phyloP scores from a whole-genome alignment of 495 filamentous ascomycete genomes.

The Trichoderma virens region DNA sequence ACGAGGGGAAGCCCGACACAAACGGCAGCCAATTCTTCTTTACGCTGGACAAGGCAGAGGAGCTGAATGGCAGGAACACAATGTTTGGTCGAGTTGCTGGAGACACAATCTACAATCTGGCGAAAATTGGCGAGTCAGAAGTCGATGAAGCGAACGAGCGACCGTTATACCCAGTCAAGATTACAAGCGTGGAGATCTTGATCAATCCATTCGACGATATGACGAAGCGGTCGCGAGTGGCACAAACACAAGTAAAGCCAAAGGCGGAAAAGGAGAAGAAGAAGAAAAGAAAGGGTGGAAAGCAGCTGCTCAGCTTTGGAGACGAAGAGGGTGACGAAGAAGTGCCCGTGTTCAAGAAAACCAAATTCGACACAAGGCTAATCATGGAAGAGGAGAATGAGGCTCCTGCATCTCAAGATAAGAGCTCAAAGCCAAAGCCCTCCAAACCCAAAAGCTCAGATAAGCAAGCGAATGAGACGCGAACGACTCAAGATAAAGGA shows the following conservation, averaged over 20 bases:
- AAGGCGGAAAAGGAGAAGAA: slow-evolving; percentile 56
- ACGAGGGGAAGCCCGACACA: slow-evolving; percentile 61
- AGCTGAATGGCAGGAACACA: slow-evolving; percentile 83
- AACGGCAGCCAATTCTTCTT: slow-evolving; percentile 98
- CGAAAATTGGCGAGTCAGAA: slow-evolving; percentile 86
- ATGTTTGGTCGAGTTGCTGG: slow-evolving; percentile 89
- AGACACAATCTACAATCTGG: slow-evolving; percentile 90
- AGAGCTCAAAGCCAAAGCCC: slow-evolving; percentile 17
- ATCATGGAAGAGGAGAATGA: slow-evolving; percentile 51
- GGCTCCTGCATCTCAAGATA: slow-evolving; percentile 19
- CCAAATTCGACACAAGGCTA: slow-evolving; percentile 84
- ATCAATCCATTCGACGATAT: slow-evolving; percentile 88
- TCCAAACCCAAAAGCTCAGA: slow-evolving; percentile 23
- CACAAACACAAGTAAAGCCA: slow-evolving; percentile 23
- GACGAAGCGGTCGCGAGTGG: slow-evolving; percentile 56
- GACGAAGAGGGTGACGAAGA: slow-evolving; percentile 73
- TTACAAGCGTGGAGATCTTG: slow-evolving; percentile 72
- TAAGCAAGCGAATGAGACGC: slow-evolving; percentile 25
- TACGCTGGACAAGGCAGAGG: slow-evolving; percentile 72
- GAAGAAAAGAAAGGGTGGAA: slow-evolving; percentile 67
- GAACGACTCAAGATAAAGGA: slow-evolving; percentile 15
- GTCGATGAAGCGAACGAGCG: slow-evolving; percentile 71
- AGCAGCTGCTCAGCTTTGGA: slow-evolving; percentile 82
- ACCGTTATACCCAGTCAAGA: slow-evolving; percentile 77
- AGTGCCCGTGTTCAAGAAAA: slow-evolving; percentile 64